These are phyloP conservation scores for Scheffersomyces stipitis DNA, from an alignment of 805 yeast species.

Conservation along the genomic window DNA sequence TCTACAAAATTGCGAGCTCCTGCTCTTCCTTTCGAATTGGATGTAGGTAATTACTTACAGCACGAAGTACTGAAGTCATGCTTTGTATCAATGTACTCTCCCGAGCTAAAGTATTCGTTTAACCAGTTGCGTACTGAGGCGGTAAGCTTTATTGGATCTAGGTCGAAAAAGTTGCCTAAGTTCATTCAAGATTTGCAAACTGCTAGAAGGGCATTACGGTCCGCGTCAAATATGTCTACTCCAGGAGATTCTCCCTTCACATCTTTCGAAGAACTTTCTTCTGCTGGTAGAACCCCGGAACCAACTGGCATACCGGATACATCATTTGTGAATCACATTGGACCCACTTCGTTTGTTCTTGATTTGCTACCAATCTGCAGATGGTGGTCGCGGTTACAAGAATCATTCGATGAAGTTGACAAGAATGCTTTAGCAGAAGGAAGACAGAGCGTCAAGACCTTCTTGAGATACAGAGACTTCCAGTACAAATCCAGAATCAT, in stretches of 20 bases:
- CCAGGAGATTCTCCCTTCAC: neutral
- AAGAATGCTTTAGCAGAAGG: conserved; percentile 10
- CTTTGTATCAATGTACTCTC: neutral
- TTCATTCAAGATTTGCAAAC: conserved; percentile 22
- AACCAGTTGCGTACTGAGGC: conserved; percentile 11
- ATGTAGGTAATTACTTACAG: conserved; percentile 23
- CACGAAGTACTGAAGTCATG: neutral
- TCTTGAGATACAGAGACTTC: conserved; percentile 36
- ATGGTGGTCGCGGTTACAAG: conserved; percentile 35
- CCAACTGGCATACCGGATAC: conserved; percentile 33
- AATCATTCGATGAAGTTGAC: conserved; percentile 22
- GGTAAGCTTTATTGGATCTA: conserved; percentile 28
- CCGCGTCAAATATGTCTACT: conserved; percentile 2
- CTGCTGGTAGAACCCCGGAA: conserved; percentile 16
- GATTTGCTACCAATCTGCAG: conserved; percentile 35
- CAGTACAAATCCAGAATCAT: conserved; percentile 17
- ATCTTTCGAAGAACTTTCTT: neutral
- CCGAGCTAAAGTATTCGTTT: neutral
- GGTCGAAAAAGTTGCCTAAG: conserved; percentile 35
- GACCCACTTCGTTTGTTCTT: conserved; percentile 22
- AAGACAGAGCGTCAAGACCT: conserved; percentile 22
- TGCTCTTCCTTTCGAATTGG: conserved; percentile 40
- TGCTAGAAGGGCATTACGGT: conserved; percentile 19
- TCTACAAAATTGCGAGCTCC: conserved; percentile 23
- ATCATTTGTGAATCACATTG: conserved; percentile 27